Percentiles rank a stretch among this genome's conserved stretches.
Conservation (phyloP, 1,284 basidiomycete species). For the Apiotrichum laibachii region DNA sequence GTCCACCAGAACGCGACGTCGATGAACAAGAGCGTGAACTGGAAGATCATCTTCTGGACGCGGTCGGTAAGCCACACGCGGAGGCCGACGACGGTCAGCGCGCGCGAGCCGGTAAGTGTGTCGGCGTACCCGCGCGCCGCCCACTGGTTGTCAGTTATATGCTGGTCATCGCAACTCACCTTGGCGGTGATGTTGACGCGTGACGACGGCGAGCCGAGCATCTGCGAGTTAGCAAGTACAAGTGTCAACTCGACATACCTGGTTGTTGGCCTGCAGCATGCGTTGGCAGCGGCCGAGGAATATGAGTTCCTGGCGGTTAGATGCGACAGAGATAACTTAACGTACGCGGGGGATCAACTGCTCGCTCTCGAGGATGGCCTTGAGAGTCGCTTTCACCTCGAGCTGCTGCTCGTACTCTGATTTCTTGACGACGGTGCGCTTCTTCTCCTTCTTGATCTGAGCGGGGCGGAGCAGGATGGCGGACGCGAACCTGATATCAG, state of each 20-base stretch:
- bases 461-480: conserved; percentile 50
- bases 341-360: conserved; percentile 53
- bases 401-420: conserved; percentile 52
- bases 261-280: conserved; percentile 57
- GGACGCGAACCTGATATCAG: conserved; percentile 43
- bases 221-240: conserved; percentile 55
- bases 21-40: conserved; percentile 49
- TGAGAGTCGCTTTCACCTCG: conserved; percentile 53
- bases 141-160: conserved; percentile 39
- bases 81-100: conserved; percentile 42
- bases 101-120: conserved; percentile 58
- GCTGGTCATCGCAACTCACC: conserved; percentile 24
- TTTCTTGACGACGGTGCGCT: conserved; percentile 25
- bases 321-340: neutral
- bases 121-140: conserved; percentile 52
- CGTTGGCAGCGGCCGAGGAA: conserved; percentile 81
- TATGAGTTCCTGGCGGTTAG: conserved; percentile 63
- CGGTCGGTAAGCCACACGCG: conserved; percentile 47
- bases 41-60: conserved; percentile 49
- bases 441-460: conserved; percentile 40
- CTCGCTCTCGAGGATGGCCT: conserved; percentile 55
- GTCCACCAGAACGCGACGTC: conserved; percentile 53
- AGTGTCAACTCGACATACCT: conserved; percentile 49
- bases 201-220: conserved; percentile 76
- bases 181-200: conserved; percentile 78